Percentiles rank a stretch among this genome's conserved stretches.
Evolutionary conservation across 1,284 basidiomycete genomes (phyloP).

Genomic region (Ceratobasidium papillatum): DNA sequence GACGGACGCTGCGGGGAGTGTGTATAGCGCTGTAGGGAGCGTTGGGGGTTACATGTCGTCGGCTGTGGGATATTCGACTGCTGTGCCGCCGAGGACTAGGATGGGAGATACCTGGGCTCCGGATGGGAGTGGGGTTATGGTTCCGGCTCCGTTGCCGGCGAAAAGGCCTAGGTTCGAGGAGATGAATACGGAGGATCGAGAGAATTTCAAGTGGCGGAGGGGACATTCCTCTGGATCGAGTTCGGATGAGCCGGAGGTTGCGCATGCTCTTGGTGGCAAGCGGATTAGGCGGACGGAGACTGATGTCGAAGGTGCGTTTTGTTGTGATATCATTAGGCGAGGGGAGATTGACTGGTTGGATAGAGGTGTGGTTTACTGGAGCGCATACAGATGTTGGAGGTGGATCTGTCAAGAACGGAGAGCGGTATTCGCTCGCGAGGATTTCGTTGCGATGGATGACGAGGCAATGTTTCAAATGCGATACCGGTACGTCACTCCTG

Average conservation of each 20-base stretch:
- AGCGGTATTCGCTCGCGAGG: slow-evolving; percentile 45
- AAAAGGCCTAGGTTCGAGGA: background rate
- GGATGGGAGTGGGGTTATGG: background rate
- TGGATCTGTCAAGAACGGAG: slow-evolving; percentile 47
- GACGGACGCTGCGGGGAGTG: background rate
- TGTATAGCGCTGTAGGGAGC: slow-evolving; percentile 16
- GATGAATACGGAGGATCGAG: background rate
- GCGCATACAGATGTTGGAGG: slow-evolving; percentile 46
- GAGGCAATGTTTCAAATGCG: slow-evolving; percentile 46
- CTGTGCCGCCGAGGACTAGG: background rate
- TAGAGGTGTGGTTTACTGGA: slow-evolving; percentile 46
- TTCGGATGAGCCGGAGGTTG: background rate
- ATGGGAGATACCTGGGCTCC: background rate
- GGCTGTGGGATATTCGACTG: background rate
- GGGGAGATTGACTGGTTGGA: background rate
- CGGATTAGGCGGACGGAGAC: slow-evolving; percentile 11
- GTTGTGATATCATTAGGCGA: background rate
- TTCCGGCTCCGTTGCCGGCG: background rate
- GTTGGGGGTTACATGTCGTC: background rate
- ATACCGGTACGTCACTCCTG: slow-evolving; percentile 42
- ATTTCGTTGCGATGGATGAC: slow-evolving; percentile 49
- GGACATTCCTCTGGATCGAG: background rate
- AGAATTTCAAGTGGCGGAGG: background rate
- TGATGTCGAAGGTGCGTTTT: slow-evolving; percentile 35
- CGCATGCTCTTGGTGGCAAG: slow-evolving; percentile 25